Evolutionary conservation across 352 stramenopile genomes (phyloP), one percentile per base, ranked within the genome.

Genomic region (Phytophthora sansomeana): DNA sequence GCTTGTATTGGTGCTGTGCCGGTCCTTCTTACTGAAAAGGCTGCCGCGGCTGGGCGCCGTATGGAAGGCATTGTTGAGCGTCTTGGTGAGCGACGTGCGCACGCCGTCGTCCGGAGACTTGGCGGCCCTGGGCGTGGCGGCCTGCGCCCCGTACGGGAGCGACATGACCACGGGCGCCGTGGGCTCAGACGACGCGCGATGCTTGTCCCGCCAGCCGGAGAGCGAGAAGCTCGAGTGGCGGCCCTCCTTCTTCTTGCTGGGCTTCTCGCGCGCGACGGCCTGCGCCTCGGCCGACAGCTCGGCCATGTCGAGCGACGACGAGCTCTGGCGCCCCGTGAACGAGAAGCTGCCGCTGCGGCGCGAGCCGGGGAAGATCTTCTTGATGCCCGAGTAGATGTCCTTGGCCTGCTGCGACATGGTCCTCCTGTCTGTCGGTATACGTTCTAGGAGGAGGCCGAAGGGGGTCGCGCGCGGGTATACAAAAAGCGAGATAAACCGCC

Each of bases 381-480:
- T 92, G 58, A 92, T 86, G 17, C 83, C 83, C 55, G 83, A 83
- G 63, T 89, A 88, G 8, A 92, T 81, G 66, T 92, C 83, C 65
- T 92, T 92, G 63, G 83, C 83, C 58, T 90, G 79, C 52, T 92
- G 81, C 33, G 77, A 78, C 81, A 92, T 92, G 36, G 62, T 69
- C 33, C 39, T 44, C 10, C 7, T 11, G 4, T 7, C 16, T 43
- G 6, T 24, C n/a, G n/a, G n/a, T n/a, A n/a, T n/a, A n/a, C n/a
- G n/a, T n/a, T n/a, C n/a, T n/a, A n/a, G n/a, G n/a, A n/a, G n/a
- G n/a, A n/a, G n/a, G n/a, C n/a, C 6, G n/a, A 48, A 42, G 36
- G 17, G 29, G 33, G 48, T 9, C 14, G 13, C 21, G 46, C 26
- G 33, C n/a, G 28, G 14, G 44, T 71, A 57, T 61, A 57, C 41